Evolutionary conservation across 768 basidiomycete species (phyloP).

Genomic region (Sarcomyxa edulis): DNA sequence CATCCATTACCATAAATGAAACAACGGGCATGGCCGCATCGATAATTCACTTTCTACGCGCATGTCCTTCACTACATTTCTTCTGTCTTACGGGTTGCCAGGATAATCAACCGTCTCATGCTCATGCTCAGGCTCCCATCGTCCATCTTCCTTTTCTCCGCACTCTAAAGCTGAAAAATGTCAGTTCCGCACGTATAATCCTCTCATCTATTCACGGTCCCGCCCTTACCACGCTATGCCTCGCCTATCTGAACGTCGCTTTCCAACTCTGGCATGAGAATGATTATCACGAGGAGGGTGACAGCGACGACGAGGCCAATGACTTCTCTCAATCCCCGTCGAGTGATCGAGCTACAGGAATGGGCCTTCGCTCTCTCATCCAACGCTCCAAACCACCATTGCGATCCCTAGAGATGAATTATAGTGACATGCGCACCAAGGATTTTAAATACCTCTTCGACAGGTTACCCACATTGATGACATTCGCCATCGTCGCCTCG

Average conservation of each 20-base stretch:
- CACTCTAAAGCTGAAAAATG: constrained; percentile 48
- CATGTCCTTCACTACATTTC: constrained; percentile 56
- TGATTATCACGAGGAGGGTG: constrained; percentile 47
- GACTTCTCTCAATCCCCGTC: constrained; percentile 76
- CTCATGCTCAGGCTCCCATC: constrained; percentile 27
- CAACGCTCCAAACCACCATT: constrained; percentile 58
- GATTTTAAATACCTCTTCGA: constrained; percentile 71
- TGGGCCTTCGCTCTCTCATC: constrained; percentile 69
- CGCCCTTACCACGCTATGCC: constrained; percentile 51
- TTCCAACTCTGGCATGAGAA: constrained; percentile 30
- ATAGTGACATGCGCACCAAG: constrained; percentile 79
- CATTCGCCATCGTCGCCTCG: constrained; percentile 72
- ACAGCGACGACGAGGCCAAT: constrained; percentile 67
- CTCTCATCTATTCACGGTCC: constrained; percentile 64
- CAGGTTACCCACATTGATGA: constrained; percentile 43
- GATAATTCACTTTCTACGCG: constrained; percentile 49
- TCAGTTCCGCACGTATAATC: constrained; percentile 59
- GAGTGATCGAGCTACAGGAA: constrained; percentile 75
- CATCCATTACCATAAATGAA: constrained; percentile 54
- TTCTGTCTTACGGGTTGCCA: constrained; percentile 54
- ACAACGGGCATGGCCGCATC: constrained; percentile 25
- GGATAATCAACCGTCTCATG: too few relatives aligned
- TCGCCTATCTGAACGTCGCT: constrained; percentile 66
- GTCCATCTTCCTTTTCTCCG: constrained; percentile 55
- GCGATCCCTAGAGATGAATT: constrained; percentile 69